Evolutionary conservation across 371 early-diverging fungal genomes (phyloP).

Genomic region (Massospora cicadina): DNA sequence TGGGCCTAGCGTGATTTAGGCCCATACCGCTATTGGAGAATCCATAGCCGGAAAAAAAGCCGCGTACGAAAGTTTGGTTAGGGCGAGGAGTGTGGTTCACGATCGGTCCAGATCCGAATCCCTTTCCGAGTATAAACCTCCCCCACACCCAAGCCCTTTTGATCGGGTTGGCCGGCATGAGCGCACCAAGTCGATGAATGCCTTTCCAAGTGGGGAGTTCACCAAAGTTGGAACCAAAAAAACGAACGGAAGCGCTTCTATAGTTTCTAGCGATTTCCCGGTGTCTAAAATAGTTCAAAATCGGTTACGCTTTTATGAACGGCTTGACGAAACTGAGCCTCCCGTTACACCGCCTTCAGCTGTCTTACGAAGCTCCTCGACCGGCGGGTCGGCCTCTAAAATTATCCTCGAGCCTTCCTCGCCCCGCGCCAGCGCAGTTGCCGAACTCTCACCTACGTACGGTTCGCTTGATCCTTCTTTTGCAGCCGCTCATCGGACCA

Average conservation of each 20-base stretch:
- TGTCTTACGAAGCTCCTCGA: neutral
- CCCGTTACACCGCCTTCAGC: neutral
- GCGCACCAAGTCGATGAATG: neutral
- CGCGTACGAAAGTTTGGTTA: constrained; percentile 10
- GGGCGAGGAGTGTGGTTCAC: neutral
- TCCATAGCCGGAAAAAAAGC: constrained; percentile 7
- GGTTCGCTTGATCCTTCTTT: neutral
- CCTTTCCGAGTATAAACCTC: neutral
- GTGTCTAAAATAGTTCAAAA: constrained; percentile 9
- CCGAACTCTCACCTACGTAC: neutral
- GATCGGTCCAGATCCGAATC: neutral
- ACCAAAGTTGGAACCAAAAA: neutral
- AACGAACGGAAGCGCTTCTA: neutral
- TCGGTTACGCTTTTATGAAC: constrained; percentile 1
- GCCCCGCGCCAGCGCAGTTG: neutral
- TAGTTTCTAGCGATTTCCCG: neutral
- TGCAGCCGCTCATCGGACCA: neutral
- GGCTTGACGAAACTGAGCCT: neutral
- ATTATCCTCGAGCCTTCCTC: neutral
- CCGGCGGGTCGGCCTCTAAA: neutral
- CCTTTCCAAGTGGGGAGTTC: neutral
- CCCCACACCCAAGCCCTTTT: neutral
- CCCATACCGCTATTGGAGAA: neutral
- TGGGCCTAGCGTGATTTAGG: neutral
- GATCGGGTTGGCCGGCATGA: neutral